Percentiles rank a stretch among this genome's conserved stretches.
Evolutionary conservation across 805 yeast genomes (phyloP).

Genomic region (Soucietia sequanensis): DNA sequence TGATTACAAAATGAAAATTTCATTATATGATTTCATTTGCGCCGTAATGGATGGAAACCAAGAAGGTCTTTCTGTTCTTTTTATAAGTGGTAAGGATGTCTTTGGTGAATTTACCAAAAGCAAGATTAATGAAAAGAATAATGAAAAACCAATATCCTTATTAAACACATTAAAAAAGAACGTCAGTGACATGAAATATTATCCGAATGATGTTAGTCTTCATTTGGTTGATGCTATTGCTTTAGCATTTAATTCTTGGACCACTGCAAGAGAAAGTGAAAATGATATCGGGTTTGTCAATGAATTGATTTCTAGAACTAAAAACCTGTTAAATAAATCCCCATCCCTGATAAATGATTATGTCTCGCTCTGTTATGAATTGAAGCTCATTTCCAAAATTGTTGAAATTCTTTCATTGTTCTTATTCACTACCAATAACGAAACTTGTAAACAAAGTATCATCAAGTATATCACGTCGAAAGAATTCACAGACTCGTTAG

Average conservation of each 20-base stretch:
- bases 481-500: conserved; percentile 30
- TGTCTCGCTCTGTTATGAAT: conserved; percentile 48
- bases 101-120: conserved; percentile 29
- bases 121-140: conserved; percentile 17
- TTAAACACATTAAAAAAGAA: conserved; percentile 55
- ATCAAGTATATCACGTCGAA: conserved; percentile 37
- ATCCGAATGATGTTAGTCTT: conserved; percentile 63
- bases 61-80: conserved; percentile 71
- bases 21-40: conserved; percentile 62
- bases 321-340: conserved; percentile 4
- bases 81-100: conserved; percentile 60
- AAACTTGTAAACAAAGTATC: conserved; percentile 41
- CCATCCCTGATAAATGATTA: conserved; percentile 16
- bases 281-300: conserved; percentile 48
- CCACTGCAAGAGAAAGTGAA: conserved; percentile 53
- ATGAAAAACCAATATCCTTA: conserved; percentile 37
- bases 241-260: conserved; percentile 76
- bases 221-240: conserved; percentile 73
- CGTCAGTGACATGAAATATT: conserved; percentile 48
- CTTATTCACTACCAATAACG: conserved; percentile 56
- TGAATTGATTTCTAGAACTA: conserved; percentile 37
- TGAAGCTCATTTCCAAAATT: conserved; percentile 61
- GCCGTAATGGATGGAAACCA: conserved; percentile 70
- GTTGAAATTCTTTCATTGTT: conserved; percentile 75
- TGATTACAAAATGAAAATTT: conserved; percentile 50